Conservation (phyloP, 2,329 filamentous ascomycete species). For the Arthrobotrys conoides region DNA sequence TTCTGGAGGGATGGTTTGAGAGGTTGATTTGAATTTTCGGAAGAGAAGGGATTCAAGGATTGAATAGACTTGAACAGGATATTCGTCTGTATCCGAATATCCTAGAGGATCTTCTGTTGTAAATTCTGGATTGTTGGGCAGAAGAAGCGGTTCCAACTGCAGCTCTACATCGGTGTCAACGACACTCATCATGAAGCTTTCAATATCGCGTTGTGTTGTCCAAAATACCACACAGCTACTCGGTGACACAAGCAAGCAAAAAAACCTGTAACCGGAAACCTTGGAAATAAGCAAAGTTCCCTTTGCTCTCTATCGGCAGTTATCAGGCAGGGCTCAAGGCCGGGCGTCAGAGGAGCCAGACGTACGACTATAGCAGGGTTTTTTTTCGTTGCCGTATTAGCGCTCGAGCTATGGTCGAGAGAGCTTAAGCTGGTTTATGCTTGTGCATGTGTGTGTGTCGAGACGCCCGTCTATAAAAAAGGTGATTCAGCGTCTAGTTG, state of each 20-base stretch:
- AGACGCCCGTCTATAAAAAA: constrained; percentile 29
- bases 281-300: background rate
- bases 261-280: constrained; percentile 11
- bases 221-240: constrained; percentile 44
- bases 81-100: constrained; percentile 32
- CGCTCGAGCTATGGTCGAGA: constrained; percentile 4
- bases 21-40: constrained; percentile 8
- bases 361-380: constrained; percentile 8
- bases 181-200: background rate
- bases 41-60: constrained; percentile 48
- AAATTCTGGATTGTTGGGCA: constrained; percentile 42
- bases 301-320: background rate
- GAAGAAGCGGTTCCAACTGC: constrained; percentile 9
- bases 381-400: constrained; percentile 19
- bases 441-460: no score
- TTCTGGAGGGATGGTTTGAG: constrained; percentile 18
- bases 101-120: constrained; percentile 51
- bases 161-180: background rate
- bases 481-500: constrained; percentile 24
- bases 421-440: background rate
- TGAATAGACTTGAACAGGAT: constrained; percentile 21
- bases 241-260: constrained; percentile 22
- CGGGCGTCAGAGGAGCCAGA: background rate
- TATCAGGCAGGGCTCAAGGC: background rate
- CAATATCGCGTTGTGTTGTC: constrained; percentile 40